phyloP scores from a whole-genome alignment of 2,329 filamentous ascomycete genomes.

The Aspergillus proliferans region DNA sequence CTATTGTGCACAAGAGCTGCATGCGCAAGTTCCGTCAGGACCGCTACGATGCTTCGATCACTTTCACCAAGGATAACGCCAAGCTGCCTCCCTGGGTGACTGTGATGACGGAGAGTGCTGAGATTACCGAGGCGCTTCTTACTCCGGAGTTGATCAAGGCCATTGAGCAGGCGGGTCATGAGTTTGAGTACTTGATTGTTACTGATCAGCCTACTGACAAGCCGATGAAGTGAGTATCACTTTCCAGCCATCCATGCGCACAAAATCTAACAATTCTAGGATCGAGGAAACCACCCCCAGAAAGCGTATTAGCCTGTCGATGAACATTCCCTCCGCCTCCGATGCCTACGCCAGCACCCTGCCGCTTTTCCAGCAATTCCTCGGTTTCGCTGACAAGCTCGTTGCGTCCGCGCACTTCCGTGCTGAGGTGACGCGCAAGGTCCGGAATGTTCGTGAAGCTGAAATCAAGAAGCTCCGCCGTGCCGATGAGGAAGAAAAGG shows the following conservation, averaged over 20 bases:
- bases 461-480: conserved; percentile 74
- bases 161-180: conserved; percentile 68
- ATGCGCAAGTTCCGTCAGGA: conserved; percentile 89
- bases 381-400: conserved; percentile 78
- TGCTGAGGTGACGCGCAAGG: conserved; percentile 78
- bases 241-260: background rate
- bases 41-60: conserved; percentile 89
- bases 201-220: conserved; percentile 85
- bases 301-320: conserved; percentile 78
- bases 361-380: conserved; percentile 72
- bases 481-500: conserved; percentile 64
- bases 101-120: conserved; percentile 94
- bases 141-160: conserved; percentile 82
- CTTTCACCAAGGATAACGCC: conserved; percentile 82
- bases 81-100: conserved; percentile 88
- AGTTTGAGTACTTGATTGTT: conserved; percentile 80
- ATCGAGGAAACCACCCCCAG: conserved; percentile 76
- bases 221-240: conserved; percentile 65
- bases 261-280: conserved; percentile 38
- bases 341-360: conserved; percentile 60
- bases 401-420: conserved; percentile 76
- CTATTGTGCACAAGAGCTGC: conserved; percentile 85
- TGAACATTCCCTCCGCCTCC: conserved; percentile 59
- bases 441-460: conserved; percentile 72
- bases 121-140: conserved; percentile 81